Evolutionary conservation across 345 rosid genomes (phyloP), one percentile per base, ranked within the genome.

Genomic region (Gossypium sturtianum): DNA sequence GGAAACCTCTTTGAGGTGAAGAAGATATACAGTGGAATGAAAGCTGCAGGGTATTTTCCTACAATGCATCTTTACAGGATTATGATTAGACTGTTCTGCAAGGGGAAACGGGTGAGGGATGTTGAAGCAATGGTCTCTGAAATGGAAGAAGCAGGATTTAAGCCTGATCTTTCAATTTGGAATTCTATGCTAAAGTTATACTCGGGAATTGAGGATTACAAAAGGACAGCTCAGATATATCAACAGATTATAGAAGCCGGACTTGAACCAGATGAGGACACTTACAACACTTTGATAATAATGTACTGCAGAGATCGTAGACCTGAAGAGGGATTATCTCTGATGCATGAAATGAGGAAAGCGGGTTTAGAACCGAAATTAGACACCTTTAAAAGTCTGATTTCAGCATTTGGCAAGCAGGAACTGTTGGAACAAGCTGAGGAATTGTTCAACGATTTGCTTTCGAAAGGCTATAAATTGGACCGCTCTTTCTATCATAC

Each of bases 21-120:
- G 88, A 94, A 94, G 83, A 91, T 92, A 82, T 92, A 92, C 81
- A 81, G 82, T 77, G 95, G 98, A 80, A 92, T 94, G 98, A 92
- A 87, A 84, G 98, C 98, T 79, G 95, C 91, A 1, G 98, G 98
- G 67, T 91, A 94, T 81, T 86, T 88, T 73, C 98, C 98, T 9
- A 91, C 93, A 54, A 90, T 92, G 91, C 97, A 92, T 85, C 92
- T 94, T 78, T 94, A 91, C 80, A 86, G 98, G 82, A 84, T 84
- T 74, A 87, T 94, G 88, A 86, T 88, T 83, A 83, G 80, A 58
- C 79, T 94, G 82, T 80, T 94, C 27, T 87, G 97, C 84, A 87
- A 80, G 83, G 97, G 90, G 57, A 94, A 88, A 81, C 85, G 84
- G 27, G 89, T 91, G 45, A 87, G 87, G 81, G 98, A 94, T 83